Percentiles rank a stretch among this genome's conserved stretches.
These are phyloP conservation scores for Coniochaeta prunicola DNA, from an alignment of 2,329 filamentous ascomycete species.

Conservation along the genomic window DNA sequence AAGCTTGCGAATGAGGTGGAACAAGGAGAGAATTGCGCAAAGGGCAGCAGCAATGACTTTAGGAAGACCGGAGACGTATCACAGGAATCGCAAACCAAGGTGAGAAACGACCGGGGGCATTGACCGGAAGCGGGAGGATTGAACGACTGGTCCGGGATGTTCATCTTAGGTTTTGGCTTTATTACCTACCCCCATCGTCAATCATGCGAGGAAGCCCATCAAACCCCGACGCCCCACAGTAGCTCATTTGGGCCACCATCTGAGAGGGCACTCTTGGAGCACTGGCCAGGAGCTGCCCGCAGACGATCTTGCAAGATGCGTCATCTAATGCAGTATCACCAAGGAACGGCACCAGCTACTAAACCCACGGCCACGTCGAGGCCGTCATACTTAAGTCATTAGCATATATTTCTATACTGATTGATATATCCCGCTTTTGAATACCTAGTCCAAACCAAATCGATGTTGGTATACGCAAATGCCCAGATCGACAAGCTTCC, in stretches of 20 bases:
- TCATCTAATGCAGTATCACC: neutral
- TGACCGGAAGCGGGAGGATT: neutral
- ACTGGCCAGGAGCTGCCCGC: neutral
- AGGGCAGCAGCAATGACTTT: neutral
- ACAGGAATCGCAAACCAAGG: neutral
- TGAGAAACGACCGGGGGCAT: neutral
- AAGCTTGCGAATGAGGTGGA: neutral
- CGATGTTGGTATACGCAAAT: neutral
- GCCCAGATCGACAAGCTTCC: neutral
- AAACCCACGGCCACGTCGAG: too few species aligned
- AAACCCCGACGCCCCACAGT: neutral
- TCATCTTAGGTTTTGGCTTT: slow-evolving; percentile 1
- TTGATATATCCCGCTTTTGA: neutral
- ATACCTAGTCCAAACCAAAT: neutral
- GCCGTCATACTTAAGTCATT: too few species aligned
- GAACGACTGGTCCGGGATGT: neutral
- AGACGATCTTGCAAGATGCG: neutral
- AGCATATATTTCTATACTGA: too few species aligned
- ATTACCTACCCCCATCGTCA: neutral
- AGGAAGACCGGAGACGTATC: neutral
- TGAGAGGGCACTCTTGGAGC: neutral
- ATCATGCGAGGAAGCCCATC: slow-evolving; percentile 1
- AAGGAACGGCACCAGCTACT: too few species aligned
- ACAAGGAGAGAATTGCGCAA: neutral
- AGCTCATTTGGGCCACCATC: neutral